phyloP scores from a whole-genome alignment of 805 yeast genomes.

The Nakazawaea ernobii region DNA sequence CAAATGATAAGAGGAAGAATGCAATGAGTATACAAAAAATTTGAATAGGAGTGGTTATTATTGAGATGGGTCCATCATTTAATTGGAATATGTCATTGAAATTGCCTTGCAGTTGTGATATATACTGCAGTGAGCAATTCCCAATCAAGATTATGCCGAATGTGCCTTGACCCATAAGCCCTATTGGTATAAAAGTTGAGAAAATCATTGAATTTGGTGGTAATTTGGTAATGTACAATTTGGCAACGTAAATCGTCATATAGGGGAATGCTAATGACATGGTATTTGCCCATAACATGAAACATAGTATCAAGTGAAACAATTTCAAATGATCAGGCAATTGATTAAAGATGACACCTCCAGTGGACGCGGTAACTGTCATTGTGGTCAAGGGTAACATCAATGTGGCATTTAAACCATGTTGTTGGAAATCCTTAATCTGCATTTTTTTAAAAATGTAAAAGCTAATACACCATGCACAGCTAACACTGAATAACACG shows the following conservation, averaged over 20 bases:
- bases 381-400: conserved; percentile 76
- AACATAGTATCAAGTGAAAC: conserved; percentile 47
- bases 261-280: conserved; percentile 51
- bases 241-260: conserved; percentile 53
- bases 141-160: conserved; percentile 44
- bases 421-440: conserved; percentile 16
- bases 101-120: background rate
- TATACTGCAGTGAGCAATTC: background rate
- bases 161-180: conserved; percentile 84
- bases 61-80: background rate
- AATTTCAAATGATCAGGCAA: conserved; percentile 41
- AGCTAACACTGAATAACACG: conserved; percentile 43
- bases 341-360: conserved; percentile 43
- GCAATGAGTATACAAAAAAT: conserved; percentile 1
- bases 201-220: conserved; percentile 54
- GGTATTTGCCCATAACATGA: conserved; percentile 67
- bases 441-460: conserved; percentile 33
- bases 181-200: conserved; percentile 71
- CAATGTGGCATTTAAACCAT: conserved; percentile 46
- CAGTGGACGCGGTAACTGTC: conserved; percentile 72
- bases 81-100: background rate
- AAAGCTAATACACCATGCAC: conserved; percentile 60
- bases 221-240: conserved; percentile 49
- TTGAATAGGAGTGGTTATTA: background rate
- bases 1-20: conserved; percentile 16